These are phyloP conservation scores for Stephania cephalantha DNA, from an alignment of 164 flowering plant genomes.

Conservation along the genomic window DNA sequence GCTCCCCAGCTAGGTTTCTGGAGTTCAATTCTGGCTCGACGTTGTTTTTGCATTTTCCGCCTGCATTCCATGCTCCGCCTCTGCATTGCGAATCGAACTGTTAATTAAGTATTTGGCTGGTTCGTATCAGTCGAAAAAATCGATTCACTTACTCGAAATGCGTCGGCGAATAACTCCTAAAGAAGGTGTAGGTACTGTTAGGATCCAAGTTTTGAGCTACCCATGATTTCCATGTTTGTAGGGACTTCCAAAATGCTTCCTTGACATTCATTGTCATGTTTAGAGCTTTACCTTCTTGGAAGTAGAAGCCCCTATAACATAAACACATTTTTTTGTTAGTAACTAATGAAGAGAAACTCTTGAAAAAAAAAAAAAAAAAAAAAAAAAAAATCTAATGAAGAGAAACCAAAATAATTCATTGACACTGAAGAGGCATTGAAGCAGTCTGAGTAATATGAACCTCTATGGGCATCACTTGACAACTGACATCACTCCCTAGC, in stretches of 20 bases:
- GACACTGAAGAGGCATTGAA: too few species aligned
- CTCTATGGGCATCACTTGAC: too few species aligned
- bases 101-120: neutral
- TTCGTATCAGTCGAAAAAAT: neutral
- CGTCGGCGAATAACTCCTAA: constrained; percentile 58
- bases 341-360: neutral
- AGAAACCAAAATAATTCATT: too few species aligned
- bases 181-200: constrained; percentile 37
- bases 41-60: constrained; percentile 47
- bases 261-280: constrained; percentile 22
- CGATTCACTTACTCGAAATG: constrained; percentile 51
- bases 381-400: neutral
- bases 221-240: constrained; percentile 64
- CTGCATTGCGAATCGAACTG: constrained; percentile 32
- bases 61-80: constrained; percentile 62
- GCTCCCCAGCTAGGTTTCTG: constrained; percentile 39
- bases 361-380: too few species aligned
- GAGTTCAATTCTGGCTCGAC: constrained; percentile 44
- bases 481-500: too few species aligned
- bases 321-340: neutral
- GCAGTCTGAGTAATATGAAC: too few species aligned
- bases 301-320: constrained; percentile 43
- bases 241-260: constrained; percentile 27
- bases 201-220: constrained; percentile 30
- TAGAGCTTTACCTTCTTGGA: constrained; percentile 26